Evolutionary conservation across 495 filamentous ascomycete species (phyloP).

Genomic region (Clohesyomyces aquaticus): DNA sequence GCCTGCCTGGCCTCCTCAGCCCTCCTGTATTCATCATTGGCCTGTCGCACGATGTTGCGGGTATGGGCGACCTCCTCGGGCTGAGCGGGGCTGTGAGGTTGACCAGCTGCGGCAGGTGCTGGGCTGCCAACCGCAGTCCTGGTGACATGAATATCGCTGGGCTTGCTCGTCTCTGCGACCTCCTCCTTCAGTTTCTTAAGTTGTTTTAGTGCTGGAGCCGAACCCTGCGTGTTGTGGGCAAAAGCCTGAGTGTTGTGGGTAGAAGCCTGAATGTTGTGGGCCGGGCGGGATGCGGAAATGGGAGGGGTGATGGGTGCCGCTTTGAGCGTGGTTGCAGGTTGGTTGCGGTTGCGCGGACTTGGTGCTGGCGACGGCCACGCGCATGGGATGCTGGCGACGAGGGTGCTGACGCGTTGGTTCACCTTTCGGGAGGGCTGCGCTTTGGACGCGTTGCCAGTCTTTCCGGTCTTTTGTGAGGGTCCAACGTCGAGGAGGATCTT

Average conservation of each 20-base stretch:
- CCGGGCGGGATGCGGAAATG: not conserved
- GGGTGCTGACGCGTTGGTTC: not conserved
- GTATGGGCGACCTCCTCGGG: not conserved
- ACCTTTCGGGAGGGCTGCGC: not conserved
- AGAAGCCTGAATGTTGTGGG: too few relatives aligned
- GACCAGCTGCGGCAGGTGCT: too few relatives aligned
- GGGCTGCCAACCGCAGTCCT: too few relatives aligned
- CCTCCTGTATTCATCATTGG: not conserved
- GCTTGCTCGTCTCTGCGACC: too few relatives aligned
- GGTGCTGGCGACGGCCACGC: not conserved
- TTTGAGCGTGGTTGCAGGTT: not conserved
- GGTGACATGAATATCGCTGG: too few relatives aligned
- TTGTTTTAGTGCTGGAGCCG: too few relatives aligned
- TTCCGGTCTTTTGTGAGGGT: not conserved
- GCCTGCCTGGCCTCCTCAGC: not conserved
- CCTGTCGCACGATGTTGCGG: not conserved
- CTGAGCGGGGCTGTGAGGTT: not conserved
- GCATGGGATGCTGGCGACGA: not conserved
- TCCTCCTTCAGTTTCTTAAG: too few relatives aligned
- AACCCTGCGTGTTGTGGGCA: too few relatives aligned
- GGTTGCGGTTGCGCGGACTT: not conserved
- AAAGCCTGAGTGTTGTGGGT: too few relatives aligned
- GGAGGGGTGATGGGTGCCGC: not conserved
- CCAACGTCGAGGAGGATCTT: conserved; percentile 29
- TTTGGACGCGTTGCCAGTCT: not conserved